Evolutionary conservation across 106 monocot genomes (phyloP).

Genomic region (Dendrobium nobile): DNA sequence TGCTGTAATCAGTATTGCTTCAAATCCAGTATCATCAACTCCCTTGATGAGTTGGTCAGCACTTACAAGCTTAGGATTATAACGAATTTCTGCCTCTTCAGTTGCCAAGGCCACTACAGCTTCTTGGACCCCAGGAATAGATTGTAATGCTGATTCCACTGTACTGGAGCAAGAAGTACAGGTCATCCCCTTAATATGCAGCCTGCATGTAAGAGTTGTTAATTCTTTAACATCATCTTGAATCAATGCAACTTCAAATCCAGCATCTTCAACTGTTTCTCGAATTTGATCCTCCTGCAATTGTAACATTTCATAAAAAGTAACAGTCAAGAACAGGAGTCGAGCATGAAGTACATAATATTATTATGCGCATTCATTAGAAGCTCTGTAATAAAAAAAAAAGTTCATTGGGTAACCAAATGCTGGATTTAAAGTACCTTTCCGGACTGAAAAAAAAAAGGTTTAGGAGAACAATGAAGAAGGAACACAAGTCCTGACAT

Average conservation of each 20-base stretch:
- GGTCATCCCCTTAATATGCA: conserved; percentile 83
- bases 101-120: conserved; percentile 81
- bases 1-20: conserved; percentile 50
- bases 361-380: neutral
- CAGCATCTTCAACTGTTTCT: conserved; percentile 82
- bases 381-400: neutral
- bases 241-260: conserved; percentile 55
- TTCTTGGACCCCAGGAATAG: conserved; percentile 55
- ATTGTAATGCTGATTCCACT: conserved; percentile 62
- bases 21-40: conserved; percentile 72
- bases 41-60: conserved; percentile 35
- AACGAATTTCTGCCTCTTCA: conserved; percentile 78
- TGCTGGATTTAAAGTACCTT: neutral
- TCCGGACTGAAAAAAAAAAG: neutral
- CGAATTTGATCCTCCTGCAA: conserved; percentile 59
- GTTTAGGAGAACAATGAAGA: neutral
- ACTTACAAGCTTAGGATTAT: conserved; percentile 49
- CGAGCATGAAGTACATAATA: neutral
- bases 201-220: conserved; percentile 41
- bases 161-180: conserved; percentile 72
- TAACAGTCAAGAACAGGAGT: neutral
- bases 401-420: neutral
- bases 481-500: too few relatives aligned
- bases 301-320: neutral
- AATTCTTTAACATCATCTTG: conserved; percentile 43